Conservation (phyloP, 192 early-diverging fungal genomes). For the Chytriomyces confervae region DNA sequence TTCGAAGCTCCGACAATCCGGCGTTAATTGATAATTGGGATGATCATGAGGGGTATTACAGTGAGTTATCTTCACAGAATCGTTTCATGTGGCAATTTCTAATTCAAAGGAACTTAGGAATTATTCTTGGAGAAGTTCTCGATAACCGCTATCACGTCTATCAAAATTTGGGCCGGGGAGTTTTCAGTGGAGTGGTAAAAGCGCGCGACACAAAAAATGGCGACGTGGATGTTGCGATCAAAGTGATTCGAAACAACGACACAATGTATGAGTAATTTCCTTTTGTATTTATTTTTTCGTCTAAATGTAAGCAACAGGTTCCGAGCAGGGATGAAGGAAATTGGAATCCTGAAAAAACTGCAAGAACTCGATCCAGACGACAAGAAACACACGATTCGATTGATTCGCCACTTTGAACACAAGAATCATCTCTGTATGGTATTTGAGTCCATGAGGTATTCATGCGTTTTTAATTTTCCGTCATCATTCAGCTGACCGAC, state of each 20-base stretch:
- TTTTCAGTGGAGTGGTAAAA: constrained; percentile 93
- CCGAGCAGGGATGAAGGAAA: constrained; percentile 88
- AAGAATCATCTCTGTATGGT: constrained; percentile 89
- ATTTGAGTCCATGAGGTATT: constrained; percentile 86
- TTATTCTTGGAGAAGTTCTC: constrained; percentile 83
- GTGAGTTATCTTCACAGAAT: constrained; percentile 55
- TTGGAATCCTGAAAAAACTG: constrained; percentile 86
- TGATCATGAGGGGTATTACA: constrained; percentile 97
- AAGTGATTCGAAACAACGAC: constrained; percentile 95
- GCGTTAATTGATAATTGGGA: constrained; percentile 89
- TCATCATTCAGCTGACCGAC: neutral
- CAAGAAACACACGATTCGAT: constrained; percentile 86
- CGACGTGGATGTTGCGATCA: constrained; percentile 88
- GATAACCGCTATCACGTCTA: constrained; percentile 87
- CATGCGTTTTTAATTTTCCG: constrained; percentile 1
- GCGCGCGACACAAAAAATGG: constrained; percentile 77
- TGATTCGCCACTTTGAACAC: constrained; percentile 88
- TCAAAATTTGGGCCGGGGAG: constrained; percentile 87
- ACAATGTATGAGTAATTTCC: constrained; percentile 64
- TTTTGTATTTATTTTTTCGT: neutral
- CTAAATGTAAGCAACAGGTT: constrained; percentile 54
- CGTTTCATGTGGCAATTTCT: neutral
- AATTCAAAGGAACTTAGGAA: constrained; percentile 41
- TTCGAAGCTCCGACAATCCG: constrained; percentile 52
- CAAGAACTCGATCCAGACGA: constrained; percentile 83